These are phyloP conservation scores for Fusarium foetens DNA, from an alignment of 2,329 filamentous ascomycete genomes.

Conservation along the genomic window DNA sequence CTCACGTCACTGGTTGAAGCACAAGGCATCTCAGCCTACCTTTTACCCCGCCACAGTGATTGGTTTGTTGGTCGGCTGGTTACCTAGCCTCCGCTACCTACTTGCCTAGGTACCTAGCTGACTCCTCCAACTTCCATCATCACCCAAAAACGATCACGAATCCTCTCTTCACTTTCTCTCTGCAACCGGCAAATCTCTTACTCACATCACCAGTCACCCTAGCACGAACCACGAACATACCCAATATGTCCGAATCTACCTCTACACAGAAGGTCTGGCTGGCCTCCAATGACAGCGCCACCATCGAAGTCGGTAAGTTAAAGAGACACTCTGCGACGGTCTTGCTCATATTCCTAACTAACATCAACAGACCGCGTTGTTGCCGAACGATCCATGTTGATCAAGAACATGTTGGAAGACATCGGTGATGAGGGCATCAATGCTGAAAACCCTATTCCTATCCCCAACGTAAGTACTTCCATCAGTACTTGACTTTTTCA, in stretches of 20 bases:
- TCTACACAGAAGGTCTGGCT: conserved; percentile 58
- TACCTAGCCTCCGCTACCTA: conserved; percentile 7
- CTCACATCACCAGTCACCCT: conserved; percentile 12
- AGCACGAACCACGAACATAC: conserved; percentile 8
- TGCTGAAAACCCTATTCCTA: conserved; percentile 78
- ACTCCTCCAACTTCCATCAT: conserved; percentile 42
- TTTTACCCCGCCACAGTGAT: conserved; percentile 38
- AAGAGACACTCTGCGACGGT: conserved; percentile 20
- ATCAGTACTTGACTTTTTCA: conserved; percentile 3
- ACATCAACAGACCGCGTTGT: conserved; percentile 75
- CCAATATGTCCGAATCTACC: conserved; percentile 52
- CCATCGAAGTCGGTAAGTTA: conserved; percentile 59
- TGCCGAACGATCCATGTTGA: conserved; percentile 90
- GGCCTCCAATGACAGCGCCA: conserved; percentile 61
- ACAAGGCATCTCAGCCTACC: conserved; percentile 32
- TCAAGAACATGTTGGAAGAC: conserved; percentile 99
- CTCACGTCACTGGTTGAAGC: conserved; percentile 17
- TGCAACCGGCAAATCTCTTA: background rate
- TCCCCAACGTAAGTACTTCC: conserved; percentile 74
- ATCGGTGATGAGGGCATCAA: conserved; percentile 72
- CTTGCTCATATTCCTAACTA: conserved; percentile 28
- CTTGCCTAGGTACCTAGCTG: conserved; percentile 18
- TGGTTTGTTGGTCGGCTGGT: conserved; percentile 30
- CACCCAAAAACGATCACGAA: conserved; percentile 22
- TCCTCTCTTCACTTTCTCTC: background rate